Evolutionary conservation across 164 flowering plant genomes (phyloP), one percentile per base, ranked within the genome.

Genomic region (Vitis labrusca): DNA sequence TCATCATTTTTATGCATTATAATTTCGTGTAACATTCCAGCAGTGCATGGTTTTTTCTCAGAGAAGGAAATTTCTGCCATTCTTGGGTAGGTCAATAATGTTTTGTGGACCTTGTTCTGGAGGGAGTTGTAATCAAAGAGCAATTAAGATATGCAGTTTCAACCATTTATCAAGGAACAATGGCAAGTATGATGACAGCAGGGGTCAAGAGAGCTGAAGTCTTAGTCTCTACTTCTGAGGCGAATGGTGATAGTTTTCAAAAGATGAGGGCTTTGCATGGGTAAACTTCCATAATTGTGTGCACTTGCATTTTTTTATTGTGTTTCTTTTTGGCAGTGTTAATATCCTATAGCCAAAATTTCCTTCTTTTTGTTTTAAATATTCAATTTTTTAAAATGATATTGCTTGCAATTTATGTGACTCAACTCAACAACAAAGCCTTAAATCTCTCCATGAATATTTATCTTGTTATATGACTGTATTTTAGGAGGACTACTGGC

Each of bases 401-500:
- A 37, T 37, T 37, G 7, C 44, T 37, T 37, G 5, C 44, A 5
- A 3, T 37, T 37, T 6, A 37, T 37, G 5, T 37, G 44, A 37
- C 44, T 37, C 5, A 37, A 37, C 44, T 37, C 44, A 37, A 0
- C 7, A 37, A 37, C 44, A 37, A 37, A 37, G 5, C 27, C 27
- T 23, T 23, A 23, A 23, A 23, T 23, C 27, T 23, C 27, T 23
- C 27, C 27, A 23, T 23, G 27, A 37, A 37, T 37, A 37, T 37
- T 37, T 37, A 37, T 37, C 8, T 5, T 32, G 50, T 61, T 48
- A 57, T 68, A 37, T 52, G 32, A 68, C 47, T 52, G 27, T 49
- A 50, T 56, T 85, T n/a, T 71, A 93, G 99, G 92, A 89, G 98
- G 84, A 91, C 95, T 29, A 83, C 85, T 83, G 99, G 99, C 70